Base-by-base conservation (phyloP, 345 rosid genomes). In the Populus simonii region DNA sequence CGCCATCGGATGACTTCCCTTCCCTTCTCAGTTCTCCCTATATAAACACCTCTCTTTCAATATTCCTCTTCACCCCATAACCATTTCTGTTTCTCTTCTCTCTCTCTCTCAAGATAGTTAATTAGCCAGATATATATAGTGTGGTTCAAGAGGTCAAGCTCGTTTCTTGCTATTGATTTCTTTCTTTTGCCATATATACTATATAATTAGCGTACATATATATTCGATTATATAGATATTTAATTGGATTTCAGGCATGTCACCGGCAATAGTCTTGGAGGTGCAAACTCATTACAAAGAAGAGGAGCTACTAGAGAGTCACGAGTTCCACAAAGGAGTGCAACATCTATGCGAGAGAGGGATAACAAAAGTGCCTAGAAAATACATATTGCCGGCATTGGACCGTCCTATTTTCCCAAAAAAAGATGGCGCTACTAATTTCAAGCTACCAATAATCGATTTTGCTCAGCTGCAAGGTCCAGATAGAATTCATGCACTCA, bases 301-400 rank as follows among this genome's bases (percentile, higher is more conserved):
- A 7, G 77, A 73, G 11, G 81, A 67, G 45, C 43, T 17, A 33
- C 27, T 27, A 16, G 82, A 62, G 5, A 55, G 59, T 15, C 7
- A 31, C 18, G 39, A 80, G 73, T 79, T 76, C 53, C 89, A 86
- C 13, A 79, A 80, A 31, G 89, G 89, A 75, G 89, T 86, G 70
- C 75, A 31, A 47, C 74, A 70, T 62, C 80, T 86, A 2, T 78
- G 72, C 25, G 85, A 78, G 63, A 70, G 43, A 35, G 89, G 85
- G 6, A 67, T 84, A n/a, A 62, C 63, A 7, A 81, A 66, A 57
- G 59, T 86, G n/a, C 89, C 89, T 0, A 65, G 18, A 15, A 83
- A 78, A 78, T 86, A 84, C 77, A 80, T 84, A 65, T 73, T 81
- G 51, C 86, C 89, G 0, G 31, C 35, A 13, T 16, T 22, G 57